Conservation (phyloP, 352 stramenopile genomes). For the Halophytophthora batemanensis region DNA sequence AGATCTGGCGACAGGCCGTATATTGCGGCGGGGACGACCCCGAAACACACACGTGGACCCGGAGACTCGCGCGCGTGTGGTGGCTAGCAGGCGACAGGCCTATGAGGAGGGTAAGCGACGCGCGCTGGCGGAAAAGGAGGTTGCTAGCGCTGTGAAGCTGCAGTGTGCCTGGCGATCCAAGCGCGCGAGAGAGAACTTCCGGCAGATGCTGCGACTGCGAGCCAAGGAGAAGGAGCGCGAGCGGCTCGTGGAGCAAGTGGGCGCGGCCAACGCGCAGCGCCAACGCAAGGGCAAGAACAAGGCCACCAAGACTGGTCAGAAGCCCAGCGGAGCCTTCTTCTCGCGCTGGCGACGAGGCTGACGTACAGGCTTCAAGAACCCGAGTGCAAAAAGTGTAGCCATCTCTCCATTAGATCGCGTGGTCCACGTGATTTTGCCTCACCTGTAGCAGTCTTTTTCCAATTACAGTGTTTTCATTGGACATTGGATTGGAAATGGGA, state of each 20-base stretch:
- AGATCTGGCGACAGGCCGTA: constrained; percentile 45
- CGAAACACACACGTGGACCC: constrained; percentile 19
- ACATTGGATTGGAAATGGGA: too few relatives aligned
- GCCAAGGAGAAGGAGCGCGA: constrained; percentile 67
- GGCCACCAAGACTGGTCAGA: too few relatives aligned
- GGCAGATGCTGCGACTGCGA: constrained; percentile 50
- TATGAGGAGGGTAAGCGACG: constrained; percentile 29
- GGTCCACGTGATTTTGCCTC: too few relatives aligned
- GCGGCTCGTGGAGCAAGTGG: constrained; percentile 22
- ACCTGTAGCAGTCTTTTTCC: too few relatives aligned
- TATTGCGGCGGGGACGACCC: constrained; percentile 25
- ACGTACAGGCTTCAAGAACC: too few relatives aligned
- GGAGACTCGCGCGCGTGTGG: constrained; percentile 32
- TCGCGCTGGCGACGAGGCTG: too few relatives aligned
- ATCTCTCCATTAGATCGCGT: too few relatives aligned
- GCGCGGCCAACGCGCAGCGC: constrained; percentile 17
- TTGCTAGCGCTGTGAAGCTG: constrained; percentile 54
- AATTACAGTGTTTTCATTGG: too few relatives aligned
- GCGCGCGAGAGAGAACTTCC: constrained; percentile 54
- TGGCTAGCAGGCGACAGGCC: constrained; percentile 34
- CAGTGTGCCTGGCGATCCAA: constrained; percentile 79
- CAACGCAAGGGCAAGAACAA: too few relatives aligned
- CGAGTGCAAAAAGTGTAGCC: too few relatives aligned
- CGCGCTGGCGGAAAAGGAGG: constrained; percentile 43
- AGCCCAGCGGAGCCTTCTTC: too few relatives aligned